These are phyloP conservation scores for Talaromyces atroroseus DNA, from an alignment of 2,329 filamentous ascomycete species.

Conservation along the genomic window DNA sequence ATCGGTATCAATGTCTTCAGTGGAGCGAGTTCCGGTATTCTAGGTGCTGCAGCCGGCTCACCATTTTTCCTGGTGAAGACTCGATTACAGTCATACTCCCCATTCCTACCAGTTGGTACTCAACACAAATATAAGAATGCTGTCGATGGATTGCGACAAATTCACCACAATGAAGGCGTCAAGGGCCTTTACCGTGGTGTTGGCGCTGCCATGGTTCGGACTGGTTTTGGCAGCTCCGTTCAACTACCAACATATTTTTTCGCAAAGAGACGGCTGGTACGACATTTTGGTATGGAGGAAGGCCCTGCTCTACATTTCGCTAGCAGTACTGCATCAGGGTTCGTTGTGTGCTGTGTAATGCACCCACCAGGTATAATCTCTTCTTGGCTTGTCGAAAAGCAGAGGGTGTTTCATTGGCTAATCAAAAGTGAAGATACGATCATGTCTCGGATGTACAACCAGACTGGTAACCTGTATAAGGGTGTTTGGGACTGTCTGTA, in stretches of 20 bases:
- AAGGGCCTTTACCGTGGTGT: conserved; percentile 84
- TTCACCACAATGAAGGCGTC: conserved; percentile 71
- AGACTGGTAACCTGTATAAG: conserved; percentile 93
- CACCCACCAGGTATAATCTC: conserved; percentile 72
- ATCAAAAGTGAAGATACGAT: conserved; percentile 64
- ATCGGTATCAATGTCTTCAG: conserved; percentile 90
- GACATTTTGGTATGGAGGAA: conserved; percentile 82
- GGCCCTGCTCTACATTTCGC: conserved; percentile 82
- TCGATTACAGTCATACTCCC: conserved; percentile 85
- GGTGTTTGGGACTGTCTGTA: conserved; percentile 86
- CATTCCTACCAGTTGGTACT: conserved; percentile 90
- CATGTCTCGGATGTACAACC: conserved; percentile 98
- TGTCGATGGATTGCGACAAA: conserved; percentile 72
- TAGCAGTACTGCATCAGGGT: conserved; percentile 83
- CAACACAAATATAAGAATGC: conserved; percentile 90
- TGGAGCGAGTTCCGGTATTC: conserved; percentile 79
- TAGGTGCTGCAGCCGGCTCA: conserved; percentile 87
- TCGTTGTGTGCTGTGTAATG: conserved; percentile 97
- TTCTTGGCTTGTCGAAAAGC: conserved; percentile 10
- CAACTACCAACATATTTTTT: conserved; percentile 98
- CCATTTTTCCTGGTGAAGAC: conserved; percentile 99
- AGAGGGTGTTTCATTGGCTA: conserved; percentile 6
- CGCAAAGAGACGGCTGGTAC: conserved; percentile 78
- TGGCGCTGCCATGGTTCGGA: conserved; percentile 88
- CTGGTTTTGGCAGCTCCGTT: conserved; percentile 90